Percentiles rank a stretch among this genome's conserved stretches.
Evolutionary conservation across 2,329 filamentous ascomycete species (phyloP).

Genomic region (Aspergillus fumigatiaffinis): DNA sequence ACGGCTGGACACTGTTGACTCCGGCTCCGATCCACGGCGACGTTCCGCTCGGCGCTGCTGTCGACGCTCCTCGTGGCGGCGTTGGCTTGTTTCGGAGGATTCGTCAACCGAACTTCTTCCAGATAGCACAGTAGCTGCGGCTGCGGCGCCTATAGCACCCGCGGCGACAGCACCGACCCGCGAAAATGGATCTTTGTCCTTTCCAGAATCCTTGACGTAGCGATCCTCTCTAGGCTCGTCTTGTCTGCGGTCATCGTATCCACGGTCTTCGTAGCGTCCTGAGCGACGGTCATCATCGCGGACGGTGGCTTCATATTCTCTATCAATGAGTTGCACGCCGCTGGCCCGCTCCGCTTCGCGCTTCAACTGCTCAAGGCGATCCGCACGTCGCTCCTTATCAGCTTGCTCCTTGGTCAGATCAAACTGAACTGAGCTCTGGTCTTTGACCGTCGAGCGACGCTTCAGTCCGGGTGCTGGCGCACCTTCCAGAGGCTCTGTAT

Average conservation of each 20-base stretch:
- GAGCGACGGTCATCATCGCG: constrained; percentile 14
- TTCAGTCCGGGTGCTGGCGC: constrained; percentile 21
- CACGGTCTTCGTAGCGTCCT: constrained; percentile 18
- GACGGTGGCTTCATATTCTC: constrained; percentile 21
- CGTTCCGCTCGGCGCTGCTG: constrained; percentile 40
- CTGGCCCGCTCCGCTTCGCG: constrained; percentile 19
- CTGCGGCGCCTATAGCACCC: constrained; percentile 48
- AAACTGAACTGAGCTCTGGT: constrained; percentile 52
- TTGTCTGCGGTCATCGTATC: constrained; percentile 15
- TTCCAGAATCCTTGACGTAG: constrained; percentile 1
- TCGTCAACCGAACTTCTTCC: constrained; percentile 26
- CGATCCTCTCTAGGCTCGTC: constrained; percentile 6
- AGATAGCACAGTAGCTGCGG: constrained; percentile 42
- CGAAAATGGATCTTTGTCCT: constrained; percentile 31
- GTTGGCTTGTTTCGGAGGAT: constrained; percentile 27
- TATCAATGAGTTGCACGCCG: constrained; percentile 25
- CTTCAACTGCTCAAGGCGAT: constrained; percentile 21
- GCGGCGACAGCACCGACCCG: constrained; percentile 43
- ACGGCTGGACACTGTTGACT: constrained; percentile 21
- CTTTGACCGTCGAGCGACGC: constrained; percentile 33
- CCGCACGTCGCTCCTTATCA: constrained; percentile 42
- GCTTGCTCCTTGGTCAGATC: constrained; percentile 55
- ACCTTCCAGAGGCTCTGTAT: constrained; percentile 27
- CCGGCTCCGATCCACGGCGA: constrained; percentile 23
- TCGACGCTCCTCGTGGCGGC: constrained; percentile 33